Base-by-base conservation (phyloP, 2,329 filamentous ascomycete species). In the Aspergillus sp. region DNA sequence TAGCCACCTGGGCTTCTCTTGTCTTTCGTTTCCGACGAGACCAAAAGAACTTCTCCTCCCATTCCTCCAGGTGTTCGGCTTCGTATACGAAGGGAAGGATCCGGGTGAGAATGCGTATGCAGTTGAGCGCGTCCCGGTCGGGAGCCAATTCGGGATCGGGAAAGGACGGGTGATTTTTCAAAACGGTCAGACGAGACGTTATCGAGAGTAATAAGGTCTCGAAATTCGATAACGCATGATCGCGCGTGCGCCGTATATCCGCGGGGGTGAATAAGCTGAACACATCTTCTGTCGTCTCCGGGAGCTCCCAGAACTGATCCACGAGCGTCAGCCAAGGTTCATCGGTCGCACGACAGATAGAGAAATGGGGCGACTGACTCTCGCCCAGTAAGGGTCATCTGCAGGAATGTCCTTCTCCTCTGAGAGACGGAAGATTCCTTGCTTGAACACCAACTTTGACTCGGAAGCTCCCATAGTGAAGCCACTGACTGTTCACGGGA, bases 401-500 rank as follows among this genome's bases (percentile, higher is more conserved):
- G 90, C 85, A 54, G 90, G 82, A 68, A 97, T 96, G 70, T 89
- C 82, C 60, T 86, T 85, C 71, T 95, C 88, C 72, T 96, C 91
- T n/a, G 91, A 94, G 54, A 99, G 84, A 69, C 89, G 86, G 79
- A 97, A 96, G 77, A 97, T 95, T 75, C 92, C 93, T 76, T 95
- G 90, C 77, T 96, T 97, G 82, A 99, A 97, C 69, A 93, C 90
- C 69, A 97, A 86, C 82, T 97, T 97, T 66, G 93, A 97, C 78
- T 97, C 93, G 76, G 93, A 96, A 70, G 93, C 93, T 74, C 94
- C 94, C 94, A 99, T 99, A 51, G 66, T 69, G 60, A 65, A 61
- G 56, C 60, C 55, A 60, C 53, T 51, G 53, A 50, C 57, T 58
- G 55, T 53, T 69, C 58, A 67, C 55, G 51, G 54, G 49, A 47